These are phyloP conservation scores for Plectranthus barbatus DNA, from an alignment of 257 asterid genomes.

Conservation along the genomic window DNA sequence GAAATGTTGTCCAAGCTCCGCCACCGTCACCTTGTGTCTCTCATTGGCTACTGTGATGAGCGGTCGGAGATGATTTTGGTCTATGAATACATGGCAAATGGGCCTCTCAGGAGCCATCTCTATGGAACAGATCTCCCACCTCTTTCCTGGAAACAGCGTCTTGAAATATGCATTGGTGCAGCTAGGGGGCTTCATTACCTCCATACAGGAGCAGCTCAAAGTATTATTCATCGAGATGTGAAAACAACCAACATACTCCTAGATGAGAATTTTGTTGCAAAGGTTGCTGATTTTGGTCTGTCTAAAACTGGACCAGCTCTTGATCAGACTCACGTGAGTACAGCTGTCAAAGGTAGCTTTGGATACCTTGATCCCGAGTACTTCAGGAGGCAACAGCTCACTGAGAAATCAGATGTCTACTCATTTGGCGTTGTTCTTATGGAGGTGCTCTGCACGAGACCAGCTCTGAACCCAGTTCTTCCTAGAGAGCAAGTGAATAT, in stretches of 20 bases:
- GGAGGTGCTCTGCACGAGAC: conserved; percentile 73
- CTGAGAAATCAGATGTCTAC: conserved; percentile 76
- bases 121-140: conserved; percentile 61
- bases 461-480: conserved; percentile 71
- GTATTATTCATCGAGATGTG: conserved; percentile 74
- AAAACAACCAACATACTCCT: conserved; percentile 67
- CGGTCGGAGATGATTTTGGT: conserved; percentile 68
- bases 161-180: conserved; percentile 77
- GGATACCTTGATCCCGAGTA: conserved; percentile 83
- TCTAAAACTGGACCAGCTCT: conserved; percentile 70
- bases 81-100: conserved; percentile 78
- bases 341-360: conserved; percentile 80
- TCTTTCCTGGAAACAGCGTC: conserved; percentile 59
- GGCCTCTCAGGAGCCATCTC: conserved; percentile 69
- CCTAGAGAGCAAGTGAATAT: conserved; percentile 76
- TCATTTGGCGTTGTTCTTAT: conserved; percentile 73
- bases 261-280: conserved; percentile 64
- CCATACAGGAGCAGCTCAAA: conserved; percentile 70
- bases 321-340: conserved; percentile 78
- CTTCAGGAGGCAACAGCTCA: conserved; percentile 72
- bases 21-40: conserved; percentile 74
- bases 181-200: conserved; percentile 79
- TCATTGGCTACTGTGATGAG: conserved; percentile 76
- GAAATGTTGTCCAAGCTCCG: conserved; percentile 76
- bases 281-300: conserved; percentile 76